Conservation (phyloP, 768 basidiomycete species). For the Xerocomus spinulosus region DNA sequence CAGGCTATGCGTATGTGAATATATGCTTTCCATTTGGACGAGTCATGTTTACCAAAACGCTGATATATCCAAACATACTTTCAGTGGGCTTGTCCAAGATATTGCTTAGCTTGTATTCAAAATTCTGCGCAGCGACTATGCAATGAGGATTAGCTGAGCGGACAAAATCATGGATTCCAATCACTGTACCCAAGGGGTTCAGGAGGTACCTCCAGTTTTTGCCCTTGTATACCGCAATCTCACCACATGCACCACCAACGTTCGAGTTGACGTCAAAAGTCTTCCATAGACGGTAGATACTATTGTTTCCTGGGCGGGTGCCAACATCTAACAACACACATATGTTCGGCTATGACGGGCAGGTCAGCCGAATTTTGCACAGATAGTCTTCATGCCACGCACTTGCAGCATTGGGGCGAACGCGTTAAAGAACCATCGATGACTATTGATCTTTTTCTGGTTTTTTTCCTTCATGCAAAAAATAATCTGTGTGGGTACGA, state of each 20-base stretch:
- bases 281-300: constrained; percentile 95
- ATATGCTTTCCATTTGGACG: neutral
- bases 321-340: constrained; percentile 93
- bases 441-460: constrained; percentile 95
- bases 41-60: constrained; percentile 61
- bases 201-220: constrained; percentile 75
- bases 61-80: constrained; percentile 92
- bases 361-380: neutral
- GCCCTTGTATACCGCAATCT: constrained; percentile 91
- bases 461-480: constrained; percentile 92
- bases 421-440: constrained; percentile 97
- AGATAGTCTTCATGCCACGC: constrained; percentile 9
- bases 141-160: neutral
- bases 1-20: constrained; percentile 50
- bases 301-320: constrained; percentile 82
- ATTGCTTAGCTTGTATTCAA: constrained; percentile 90
- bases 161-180: neutral
- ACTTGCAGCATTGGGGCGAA: constrained; percentile 80
- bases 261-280: constrained; percentile 88
- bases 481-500: constrained; percentile 91
- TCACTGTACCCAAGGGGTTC: constrained; percentile 73
- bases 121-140: constrained; percentile 89
- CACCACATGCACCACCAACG: constrained; percentile 96
- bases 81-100: constrained; percentile 90
- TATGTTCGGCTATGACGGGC: constrained; percentile 65